Evolutionary conservation across 2,329 filamentous ascomycete genomes (phyloP), one percentile per base, ranked within the genome.

Genomic region (Zymoseptoria tritici): DNA sequence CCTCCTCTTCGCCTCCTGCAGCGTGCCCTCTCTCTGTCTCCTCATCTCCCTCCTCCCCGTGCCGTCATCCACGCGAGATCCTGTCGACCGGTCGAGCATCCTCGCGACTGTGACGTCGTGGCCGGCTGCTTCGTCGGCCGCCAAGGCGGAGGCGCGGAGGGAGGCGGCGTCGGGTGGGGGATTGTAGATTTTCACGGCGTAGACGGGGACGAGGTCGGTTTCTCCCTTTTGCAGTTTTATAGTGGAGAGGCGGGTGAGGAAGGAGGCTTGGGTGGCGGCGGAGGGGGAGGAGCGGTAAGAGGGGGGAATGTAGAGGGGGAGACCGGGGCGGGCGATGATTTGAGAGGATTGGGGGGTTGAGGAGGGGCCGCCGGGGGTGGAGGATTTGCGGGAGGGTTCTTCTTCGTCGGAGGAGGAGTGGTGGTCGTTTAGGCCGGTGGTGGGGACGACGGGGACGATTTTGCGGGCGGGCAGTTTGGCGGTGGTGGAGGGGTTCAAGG

Each of bases 221-320:
- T 79, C 77, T 46, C 77, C 76, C 58, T 73, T 72, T 58, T 71
- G 72, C 3, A 70, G 70, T 62, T 79, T 79, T 29, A 74, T 72
- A 16, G 72, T 69, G 21, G 77, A 76, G 16, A 78, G 59, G 20
- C 67, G 70, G 53, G 73, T 71, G 1, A 79, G 67, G 61, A 79
- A 79, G 26, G 69, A 69, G 2, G 71, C 71, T 29, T 76, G 70
- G 2, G 62, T 58, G 22, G 68, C 59, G 5, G 58, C 60, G 11
- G 57, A 60, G 16, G 60, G 49, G 26, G 64, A 60, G 20, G 59
- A 66, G 59, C 67, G 60, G 13, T 59, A 53, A 16, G 64, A 59
- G 7, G 58, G 62, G 22, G 65, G 64, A n/a, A 71, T 67, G 22
- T 64, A 51, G 19, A 68, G 57, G 13, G 61, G 66, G 51, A 66